phyloP scores from a whole-genome alignment of 106 monocot genomes.

The Alisma plantagoaquatica region DNA sequence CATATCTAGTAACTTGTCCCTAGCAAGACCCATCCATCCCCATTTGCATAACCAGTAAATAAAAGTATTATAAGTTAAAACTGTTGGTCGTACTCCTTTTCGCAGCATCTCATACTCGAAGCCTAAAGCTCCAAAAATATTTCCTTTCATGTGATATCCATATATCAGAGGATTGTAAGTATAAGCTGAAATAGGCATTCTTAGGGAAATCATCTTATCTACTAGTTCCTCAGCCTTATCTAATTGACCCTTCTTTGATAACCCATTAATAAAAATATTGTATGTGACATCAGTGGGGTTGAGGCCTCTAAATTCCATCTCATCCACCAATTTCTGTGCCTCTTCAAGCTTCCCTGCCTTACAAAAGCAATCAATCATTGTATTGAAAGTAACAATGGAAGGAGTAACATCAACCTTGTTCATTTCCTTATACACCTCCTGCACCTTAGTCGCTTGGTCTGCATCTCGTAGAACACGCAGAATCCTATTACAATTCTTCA shows the following conservation, averaged over 20 bases:
- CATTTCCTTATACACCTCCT: conserved; percentile 45
- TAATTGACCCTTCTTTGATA: conserved; percentile 60
- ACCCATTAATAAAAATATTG: conserved; percentile 62
- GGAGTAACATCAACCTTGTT: conserved; percentile 29
- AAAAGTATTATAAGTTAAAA: conserved; percentile 57
- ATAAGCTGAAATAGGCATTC: conserved; percentile 34
- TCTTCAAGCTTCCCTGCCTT: conserved; percentile 53
- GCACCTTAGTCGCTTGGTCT: conserved; percentile 23
- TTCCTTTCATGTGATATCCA: conserved; percentile 43
- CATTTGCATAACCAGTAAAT: conserved; percentile 61
- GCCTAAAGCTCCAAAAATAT: conserved; percentile 27
- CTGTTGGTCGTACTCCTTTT: conserved; percentile 34
- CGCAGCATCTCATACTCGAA: conserved; percentile 51
- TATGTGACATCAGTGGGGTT: conserved; percentile 64
- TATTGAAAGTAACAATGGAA: conserved; percentile 64
- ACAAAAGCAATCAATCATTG: conserved; percentile 67
- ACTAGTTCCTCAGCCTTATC: conserved; percentile 53
- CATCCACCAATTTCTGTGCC: conserved; percentile 30
- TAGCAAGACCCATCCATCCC: conserved; percentile 40
- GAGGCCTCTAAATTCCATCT: conserved; percentile 31
- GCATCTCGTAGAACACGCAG: conserved; percentile 37
- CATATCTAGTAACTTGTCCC: conserved; percentile 65
- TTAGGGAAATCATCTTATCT: conserved; percentile 33
- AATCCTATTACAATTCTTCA: conserved; percentile 70
- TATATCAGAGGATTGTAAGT: conserved; percentile 68